Evolutionary conservation across 768 basidiomycete species (phyloP).

Genomic region (Lactarius hatsudake): DNA sequence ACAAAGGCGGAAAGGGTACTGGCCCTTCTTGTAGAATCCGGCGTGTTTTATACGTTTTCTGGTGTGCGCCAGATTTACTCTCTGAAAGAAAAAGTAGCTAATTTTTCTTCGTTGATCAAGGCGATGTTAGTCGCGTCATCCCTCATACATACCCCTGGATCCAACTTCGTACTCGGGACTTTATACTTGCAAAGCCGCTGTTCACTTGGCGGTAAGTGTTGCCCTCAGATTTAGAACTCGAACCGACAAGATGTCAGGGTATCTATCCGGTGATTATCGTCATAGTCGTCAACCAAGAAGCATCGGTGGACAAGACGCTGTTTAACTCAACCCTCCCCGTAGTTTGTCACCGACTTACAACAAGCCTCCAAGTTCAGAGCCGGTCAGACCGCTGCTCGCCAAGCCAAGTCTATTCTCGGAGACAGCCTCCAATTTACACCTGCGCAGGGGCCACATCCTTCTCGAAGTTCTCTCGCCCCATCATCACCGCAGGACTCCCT

Average conservation of each 20-base stretch:
- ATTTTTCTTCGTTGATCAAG: not conserved
- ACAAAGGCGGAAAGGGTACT: slow-evolving; percentile 1
- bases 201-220: not conserved
- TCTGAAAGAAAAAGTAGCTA: not conserved
- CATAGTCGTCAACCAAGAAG: not conserved
- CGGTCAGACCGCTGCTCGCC: not conserved
- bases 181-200: not conserved
- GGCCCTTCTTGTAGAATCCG: not conserved
- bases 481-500: not conserved
- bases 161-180: not conserved
- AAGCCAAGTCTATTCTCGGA: not conserved
- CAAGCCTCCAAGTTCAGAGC: not conserved
- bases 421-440: not conserved
- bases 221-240: not conserved
- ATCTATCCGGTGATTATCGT: not conserved
- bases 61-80: not conserved
- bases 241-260: not conserved
- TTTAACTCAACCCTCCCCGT: not conserved
- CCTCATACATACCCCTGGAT: not conserved
- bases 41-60: not conserved
- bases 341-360: not conserved
- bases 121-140: not conserved
- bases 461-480: not conserved
- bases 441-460: not conserved
- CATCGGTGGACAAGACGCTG: not conserved